Evolutionary conservation across 768 basidiomycete species (phyloP).

Genomic region (Collybia sordida): DNA sequence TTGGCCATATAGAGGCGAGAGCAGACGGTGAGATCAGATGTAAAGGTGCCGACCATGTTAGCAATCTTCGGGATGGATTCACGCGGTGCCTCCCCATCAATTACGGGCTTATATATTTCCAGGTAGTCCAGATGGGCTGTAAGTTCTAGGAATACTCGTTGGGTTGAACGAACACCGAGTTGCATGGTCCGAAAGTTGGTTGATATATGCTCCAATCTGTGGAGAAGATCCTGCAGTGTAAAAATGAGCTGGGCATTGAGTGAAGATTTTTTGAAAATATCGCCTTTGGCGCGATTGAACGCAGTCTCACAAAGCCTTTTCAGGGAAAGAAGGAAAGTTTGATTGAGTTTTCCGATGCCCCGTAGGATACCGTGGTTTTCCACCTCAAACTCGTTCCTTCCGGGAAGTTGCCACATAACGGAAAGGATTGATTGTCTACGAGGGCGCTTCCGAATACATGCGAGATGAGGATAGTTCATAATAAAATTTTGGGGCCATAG

Average conservation of each 20-base stretch:
- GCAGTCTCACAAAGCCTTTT: no score
- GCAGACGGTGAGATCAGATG: background rate
- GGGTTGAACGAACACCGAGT: background rate
- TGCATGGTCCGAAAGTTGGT: background rate
- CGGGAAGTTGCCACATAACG: background rate
- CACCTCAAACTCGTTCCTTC: background rate
- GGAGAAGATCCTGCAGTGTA: background rate
- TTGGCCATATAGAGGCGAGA: background rate
- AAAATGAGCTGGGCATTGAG: background rate
- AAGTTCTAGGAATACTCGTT: background rate
- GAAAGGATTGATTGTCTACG: background rate
- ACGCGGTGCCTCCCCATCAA: background rate
- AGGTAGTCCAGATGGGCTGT: background rate
- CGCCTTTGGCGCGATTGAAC: background rate
- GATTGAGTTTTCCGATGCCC: background rate
- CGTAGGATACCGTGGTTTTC: background rate
- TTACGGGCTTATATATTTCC: background rate
- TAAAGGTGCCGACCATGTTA: slow-evolving; percentile 4
- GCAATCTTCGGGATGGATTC: background rate
- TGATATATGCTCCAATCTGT: background rate
- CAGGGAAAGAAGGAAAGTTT: background rate
- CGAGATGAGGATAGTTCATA: background rate
- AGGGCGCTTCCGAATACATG: background rate
- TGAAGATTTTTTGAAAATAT: background rate
- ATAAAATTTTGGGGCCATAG: background rate